Percentiles rank a stretch among this genome's conserved stretches.
These are phyloP conservation scores for Diaporthe sp. DNA, from an alignment of 2,329 filamentous ascomycete genomes.

Conservation along the genomic window DNA sequence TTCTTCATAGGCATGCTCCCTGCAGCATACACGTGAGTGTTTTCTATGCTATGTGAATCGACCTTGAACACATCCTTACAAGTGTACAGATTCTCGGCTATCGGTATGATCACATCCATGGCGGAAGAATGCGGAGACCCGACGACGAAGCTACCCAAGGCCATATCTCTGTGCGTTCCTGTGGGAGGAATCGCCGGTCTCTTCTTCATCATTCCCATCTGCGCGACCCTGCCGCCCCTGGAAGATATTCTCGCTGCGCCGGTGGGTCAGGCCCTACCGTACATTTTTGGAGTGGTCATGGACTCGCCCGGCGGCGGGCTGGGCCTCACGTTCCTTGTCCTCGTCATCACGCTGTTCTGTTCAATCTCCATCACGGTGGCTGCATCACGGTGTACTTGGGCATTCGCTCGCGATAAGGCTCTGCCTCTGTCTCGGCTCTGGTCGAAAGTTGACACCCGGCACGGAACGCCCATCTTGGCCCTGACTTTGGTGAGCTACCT, in stretches of 20 bases:
- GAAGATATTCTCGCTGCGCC: constrained; percentile 60
- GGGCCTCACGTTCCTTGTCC: constrained; percentile 64
- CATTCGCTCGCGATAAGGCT: constrained; percentile 72
- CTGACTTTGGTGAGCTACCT: constrained; percentile 58
- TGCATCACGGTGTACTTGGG: constrained; percentile 76
- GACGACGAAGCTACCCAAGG: constrained; percentile 64
- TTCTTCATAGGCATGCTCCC: constrained; percentile 75
- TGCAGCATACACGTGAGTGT: constrained; percentile 63
- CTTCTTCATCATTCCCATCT: constrained; percentile 66
- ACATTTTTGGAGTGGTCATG: constrained; percentile 65
- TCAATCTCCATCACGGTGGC: constrained; percentile 77
- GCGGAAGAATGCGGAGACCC: constrained; percentile 71
- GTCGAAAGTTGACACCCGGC: constrained; percentile 64
- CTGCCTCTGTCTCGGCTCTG: constrained; percentile 66
- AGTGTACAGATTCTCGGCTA: constrained; percentile 61
- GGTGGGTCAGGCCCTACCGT: constrained; percentile 68
- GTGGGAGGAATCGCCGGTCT: constrained; percentile 67
- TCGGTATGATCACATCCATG: constrained; percentile 75
- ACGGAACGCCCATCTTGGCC: constrained; percentile 69
- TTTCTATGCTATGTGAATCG: too few relatives aligned
- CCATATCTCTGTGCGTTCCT: constrained; percentile 65
- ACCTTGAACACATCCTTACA: neutral
- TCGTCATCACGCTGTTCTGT: constrained; percentile 70
- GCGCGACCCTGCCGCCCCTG: constrained; percentile 58
- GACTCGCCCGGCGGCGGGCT: constrained; percentile 66